Percentiles rank a stretch among this genome's conserved stretches.
Evolutionary conservation across 1,284 basidiomycete genomes (phyloP).

Genomic region (Pterulicium gracile): DNA sequence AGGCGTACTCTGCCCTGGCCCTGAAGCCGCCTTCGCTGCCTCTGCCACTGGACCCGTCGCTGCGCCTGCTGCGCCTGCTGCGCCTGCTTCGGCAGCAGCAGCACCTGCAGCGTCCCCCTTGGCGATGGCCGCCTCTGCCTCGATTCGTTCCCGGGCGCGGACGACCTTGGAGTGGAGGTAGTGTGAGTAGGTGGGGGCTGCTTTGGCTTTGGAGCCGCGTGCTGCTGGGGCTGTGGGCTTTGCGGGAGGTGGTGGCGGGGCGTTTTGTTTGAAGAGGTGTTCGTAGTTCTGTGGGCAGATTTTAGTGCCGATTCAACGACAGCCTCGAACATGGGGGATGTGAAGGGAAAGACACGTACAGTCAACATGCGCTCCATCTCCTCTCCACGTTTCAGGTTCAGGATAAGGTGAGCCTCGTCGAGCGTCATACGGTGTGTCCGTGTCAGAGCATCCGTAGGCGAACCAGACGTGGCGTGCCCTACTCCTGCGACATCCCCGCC

Average conservation of each 20-base stretch:
- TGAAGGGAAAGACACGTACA: conserved; percentile 32
- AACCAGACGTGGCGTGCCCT: conserved; percentile 63
- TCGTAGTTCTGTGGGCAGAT: conserved; percentile 25
- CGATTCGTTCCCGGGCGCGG: conserved; percentile 88
- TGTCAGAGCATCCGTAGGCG: conserved; percentile 66
- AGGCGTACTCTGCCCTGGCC: no score
- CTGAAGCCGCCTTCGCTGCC: no score
- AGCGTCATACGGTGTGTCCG: conserved; percentile 87
- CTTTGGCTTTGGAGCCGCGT: conserved; percentile 24
- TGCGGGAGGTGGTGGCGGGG: conserved; percentile 24
- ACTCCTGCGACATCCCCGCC: conserved; percentile 62
- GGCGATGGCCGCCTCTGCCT: conserved; percentile 56
- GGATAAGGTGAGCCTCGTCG: conserved; percentile 90
- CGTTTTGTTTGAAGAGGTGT: conserved; percentile 4
- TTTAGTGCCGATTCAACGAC: conserved; percentile 3
- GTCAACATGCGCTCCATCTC: conserved; percentile 59
- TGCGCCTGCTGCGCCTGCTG: no score
- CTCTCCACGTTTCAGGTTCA: conserved; percentile 81
- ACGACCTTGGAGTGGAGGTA: conserved; percentile 97
- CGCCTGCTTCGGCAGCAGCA: no score
- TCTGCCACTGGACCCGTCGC: no score
- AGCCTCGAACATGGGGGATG: background rate
- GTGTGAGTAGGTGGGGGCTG: conserved; percentile 60
- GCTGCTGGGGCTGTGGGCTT: conserved; percentile 27
- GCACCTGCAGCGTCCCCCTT: background rate